These are phyloP conservation scores for Leonotis leonurus DNA, from an alignment of 257 asterid species.

Conservation along the genomic window DNA sequence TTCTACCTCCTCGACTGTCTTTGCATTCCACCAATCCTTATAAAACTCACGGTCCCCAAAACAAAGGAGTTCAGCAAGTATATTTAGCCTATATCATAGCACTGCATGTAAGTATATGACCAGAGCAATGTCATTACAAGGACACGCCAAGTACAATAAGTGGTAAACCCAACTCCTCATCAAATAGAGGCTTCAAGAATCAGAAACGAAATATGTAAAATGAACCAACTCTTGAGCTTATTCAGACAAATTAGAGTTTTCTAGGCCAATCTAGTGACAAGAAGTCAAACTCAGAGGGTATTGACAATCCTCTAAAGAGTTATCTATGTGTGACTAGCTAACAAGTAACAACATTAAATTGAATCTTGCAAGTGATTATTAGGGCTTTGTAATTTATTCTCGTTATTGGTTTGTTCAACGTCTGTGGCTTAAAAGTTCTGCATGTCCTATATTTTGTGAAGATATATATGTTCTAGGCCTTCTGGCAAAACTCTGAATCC, in stretches of 20 bases:
- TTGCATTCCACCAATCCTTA: slow-evolving; percentile 99
- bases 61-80: slow-evolving; percentile 84
- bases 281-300: background rate
- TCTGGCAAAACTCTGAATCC: slow-evolving; percentile 1
- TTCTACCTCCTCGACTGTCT: slow-evolving; percentile 87
- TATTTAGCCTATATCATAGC: slow-evolving; percentile 78
- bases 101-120: slow-evolving; percentile 31
- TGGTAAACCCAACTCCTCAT: slow-evolving; percentile 8
- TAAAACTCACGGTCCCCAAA: slow-evolving; percentile 99
- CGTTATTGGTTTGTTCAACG: background rate
- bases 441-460: background rate
- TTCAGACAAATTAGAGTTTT: background rate
- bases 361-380: background rate
- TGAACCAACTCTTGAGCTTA: background rate
- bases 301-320: background rate
- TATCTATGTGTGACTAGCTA: background rate
- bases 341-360: background rate
- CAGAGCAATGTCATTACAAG: slow-evolving; percentile 21
- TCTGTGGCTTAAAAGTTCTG: background rate
- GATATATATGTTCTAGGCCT: background rate
- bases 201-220: background rate
- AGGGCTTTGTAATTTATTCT: background rate
- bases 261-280: background rate
- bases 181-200: slow-evolving; percentile 1
- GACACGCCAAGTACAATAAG: background rate